Base-by-base conservation (phyloP, 1,284 basidiomycete genomes). In the Ustilago loliicola region DNA sequence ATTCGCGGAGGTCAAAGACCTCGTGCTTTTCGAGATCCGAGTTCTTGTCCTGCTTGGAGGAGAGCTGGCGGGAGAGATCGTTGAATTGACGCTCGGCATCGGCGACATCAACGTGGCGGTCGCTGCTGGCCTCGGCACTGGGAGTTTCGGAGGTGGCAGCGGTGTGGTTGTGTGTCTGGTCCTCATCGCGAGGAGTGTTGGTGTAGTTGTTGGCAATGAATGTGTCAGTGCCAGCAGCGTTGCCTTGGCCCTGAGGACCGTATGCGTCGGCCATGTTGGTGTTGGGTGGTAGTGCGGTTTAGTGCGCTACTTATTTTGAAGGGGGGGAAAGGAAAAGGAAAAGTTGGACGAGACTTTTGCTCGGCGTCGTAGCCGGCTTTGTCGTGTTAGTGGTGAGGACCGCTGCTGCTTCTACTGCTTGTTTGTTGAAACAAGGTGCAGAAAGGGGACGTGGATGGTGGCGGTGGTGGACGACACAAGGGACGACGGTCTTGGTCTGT, bases 51-150 rank as follows among this genome's bases (percentile, higher is more conserved):
- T 71, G 45, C 0, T 66, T 55, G 25, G 63, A 61, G 17, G 66
- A 70, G 25, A 77, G 70, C 36, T 77, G 71, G 30, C 75, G 70
- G 15, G 61, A 47, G 40, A 77, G 71, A 36, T 73, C 53, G 50
- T 63, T 61, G 52, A 77, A 73, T 27, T 77, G 63, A 13, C 61
- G 45, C 19, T 77, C 60, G 17, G 75, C 75, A 21, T 72, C 70
- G 29, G 63, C 63, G 27, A 77, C 71, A 29, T 73, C 63, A 51
- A 77, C 75, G 21, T 72, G 70, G 15, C 27, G 75, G 2, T 68
- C 74, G 42, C 40, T 52, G 11, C 45, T 61, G 34, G 27, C 36
- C 29, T 75, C 63, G 19, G 29, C 52, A 29, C 55, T 61, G 8
- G 66, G 66, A 3, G 75, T 61, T 17, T 50, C 62, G 10, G 70